Evolutionary conservation across 2,329 filamentous ascomycete genomes (phyloP).

Genomic region (Calonectria pseudoturangicola): DNA sequence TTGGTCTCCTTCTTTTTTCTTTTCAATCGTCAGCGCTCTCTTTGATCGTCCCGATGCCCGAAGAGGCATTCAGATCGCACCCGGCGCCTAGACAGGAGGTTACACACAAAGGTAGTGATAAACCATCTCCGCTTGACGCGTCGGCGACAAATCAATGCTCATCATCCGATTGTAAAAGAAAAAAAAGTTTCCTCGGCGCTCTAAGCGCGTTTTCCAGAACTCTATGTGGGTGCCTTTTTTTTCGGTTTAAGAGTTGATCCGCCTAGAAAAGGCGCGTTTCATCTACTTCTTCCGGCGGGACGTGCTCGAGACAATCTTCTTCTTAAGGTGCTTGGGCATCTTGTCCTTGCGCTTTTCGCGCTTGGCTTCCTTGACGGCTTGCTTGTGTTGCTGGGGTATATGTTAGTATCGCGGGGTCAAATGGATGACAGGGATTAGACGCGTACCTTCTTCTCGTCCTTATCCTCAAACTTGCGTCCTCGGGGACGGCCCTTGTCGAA

Average conservation of each 20-base stretch:
- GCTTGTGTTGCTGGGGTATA: slow-evolving; percentile 79
- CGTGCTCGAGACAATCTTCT: slow-evolving; percentile 82
- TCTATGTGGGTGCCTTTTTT: slow-evolving; percentile 24
- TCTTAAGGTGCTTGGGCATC: slow-evolving; percentile 97
- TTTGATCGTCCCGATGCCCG: slow-evolving; percentile 73
- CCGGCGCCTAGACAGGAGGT: slow-evolving; percentile 59
- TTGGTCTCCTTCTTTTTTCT: not conserved
- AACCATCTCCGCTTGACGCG: slow-evolving; percentile 53
- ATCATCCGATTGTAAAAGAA: slow-evolving; percentile 66
- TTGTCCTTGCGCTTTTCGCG: slow-evolving; percentile 94
- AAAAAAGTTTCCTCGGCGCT: slow-evolving; percentile 25
- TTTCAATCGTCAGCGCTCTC: slow-evolving; percentile 65
- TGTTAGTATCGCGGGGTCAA: slow-evolving; percentile 48
- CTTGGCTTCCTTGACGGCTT: slow-evolving; percentile 95
- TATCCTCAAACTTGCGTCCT: slow-evolving; percentile 92
- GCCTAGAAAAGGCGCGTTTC: not conserved
- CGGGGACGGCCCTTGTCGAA: slow-evolving; percentile 82
- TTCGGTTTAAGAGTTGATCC: slow-evolving; percentile 6
- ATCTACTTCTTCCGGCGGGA: slow-evolving; percentile 78
- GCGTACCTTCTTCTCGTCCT: slow-evolving; percentile 86
- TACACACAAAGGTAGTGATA: slow-evolving; percentile 56
- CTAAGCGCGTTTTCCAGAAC: slow-evolving; percentile 10
- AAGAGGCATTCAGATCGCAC: slow-evolving; percentile 62
- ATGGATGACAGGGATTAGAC: not conserved
- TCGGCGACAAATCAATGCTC: slow-evolving; percentile 63